Evolutionary conservation across 2,329 filamentous ascomycete genomes (phyloP).

Genomic region (Zymoseptoria tritici): DNA sequence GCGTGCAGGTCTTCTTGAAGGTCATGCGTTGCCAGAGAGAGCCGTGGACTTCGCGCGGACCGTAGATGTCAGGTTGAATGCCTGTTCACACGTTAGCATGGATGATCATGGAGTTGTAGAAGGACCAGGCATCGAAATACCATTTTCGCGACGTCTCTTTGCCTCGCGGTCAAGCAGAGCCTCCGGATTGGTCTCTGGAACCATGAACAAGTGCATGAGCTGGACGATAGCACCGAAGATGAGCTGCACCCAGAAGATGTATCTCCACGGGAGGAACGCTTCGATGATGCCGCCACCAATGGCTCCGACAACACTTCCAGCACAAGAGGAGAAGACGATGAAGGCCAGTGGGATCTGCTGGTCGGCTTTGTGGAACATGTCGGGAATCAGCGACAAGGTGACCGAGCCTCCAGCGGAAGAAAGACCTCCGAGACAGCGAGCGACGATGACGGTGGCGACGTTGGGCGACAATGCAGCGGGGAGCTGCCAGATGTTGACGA

Average conservation of each 20-base stretch:
- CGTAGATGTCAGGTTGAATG: conserved; percentile 51
- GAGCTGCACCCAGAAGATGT: conserved; percentile 79
- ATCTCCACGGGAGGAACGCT: conserved; percentile 55
- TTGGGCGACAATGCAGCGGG: conserved; percentile 43
- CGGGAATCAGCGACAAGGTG: conserved; percentile 57
- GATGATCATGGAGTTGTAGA: background rate
- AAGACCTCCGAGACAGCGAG: conserved; percentile 45
- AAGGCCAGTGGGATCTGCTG: conserved; percentile 55
- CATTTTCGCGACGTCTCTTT: conserved; percentile 54
- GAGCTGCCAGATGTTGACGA: conserved; percentile 72
- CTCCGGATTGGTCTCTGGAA: conserved; percentile 71
- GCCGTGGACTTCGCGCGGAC: conserved; percentile 60
- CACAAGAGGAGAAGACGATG: conserved; percentile 34
- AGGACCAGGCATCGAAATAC: background rate
- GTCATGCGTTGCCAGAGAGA: conserved; percentile 26
- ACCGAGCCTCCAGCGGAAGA: conserved; percentile 54
- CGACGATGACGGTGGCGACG: conserved; percentile 37
- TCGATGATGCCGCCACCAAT: conserved; percentile 28
- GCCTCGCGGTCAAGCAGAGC: conserved; percentile 71
- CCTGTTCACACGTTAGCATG: conserved; percentile 19
- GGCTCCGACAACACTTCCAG: conserved; percentile 27
- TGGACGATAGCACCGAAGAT: conserved; percentile 69
- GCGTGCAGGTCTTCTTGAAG: conserved; percentile 36
- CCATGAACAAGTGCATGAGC: conserved; percentile 43
- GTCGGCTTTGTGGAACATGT: conserved; percentile 51